Evolutionary conservation across 2,329 filamentous ascomycete genomes (phyloP).

Genomic region (Magnaporthiopsis rhizophila): DNA sequence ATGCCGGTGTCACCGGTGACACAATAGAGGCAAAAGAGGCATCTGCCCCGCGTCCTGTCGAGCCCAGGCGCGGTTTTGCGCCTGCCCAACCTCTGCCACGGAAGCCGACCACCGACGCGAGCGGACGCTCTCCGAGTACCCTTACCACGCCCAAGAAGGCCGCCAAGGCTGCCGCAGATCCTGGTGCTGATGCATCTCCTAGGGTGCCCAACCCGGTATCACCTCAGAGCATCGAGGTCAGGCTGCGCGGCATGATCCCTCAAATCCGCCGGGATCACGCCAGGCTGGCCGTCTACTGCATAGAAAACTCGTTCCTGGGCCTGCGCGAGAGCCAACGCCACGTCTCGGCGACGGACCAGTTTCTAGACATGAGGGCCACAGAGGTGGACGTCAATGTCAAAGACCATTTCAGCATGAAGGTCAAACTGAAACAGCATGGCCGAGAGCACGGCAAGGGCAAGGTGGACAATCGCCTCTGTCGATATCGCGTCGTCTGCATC

Average conservation of each 20-base stretch:
- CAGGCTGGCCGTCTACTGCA: constrained; percentile 34
- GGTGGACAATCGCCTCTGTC: constrained; percentile 34
- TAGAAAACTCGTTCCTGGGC: constrained; percentile 34
- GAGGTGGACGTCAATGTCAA: constrained; percentile 22
- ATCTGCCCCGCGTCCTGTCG: neutral
- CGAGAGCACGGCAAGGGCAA: constrained; percentile 29
- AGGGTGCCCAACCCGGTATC: no score
- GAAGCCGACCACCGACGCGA: neutral
- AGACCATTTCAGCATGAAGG: constrained; percentile 33
- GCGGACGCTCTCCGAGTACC: no score
- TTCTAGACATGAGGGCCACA: constrained; percentile 33
- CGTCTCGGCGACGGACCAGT: constrained; percentile 36
- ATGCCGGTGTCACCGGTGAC: neutral
- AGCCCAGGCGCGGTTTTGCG: neutral
- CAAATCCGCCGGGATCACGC: constrained; percentile 39
- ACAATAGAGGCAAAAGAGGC: neutral
- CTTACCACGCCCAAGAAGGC: neutral
- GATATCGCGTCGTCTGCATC: constrained; percentile 35
- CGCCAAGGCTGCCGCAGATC: no score
- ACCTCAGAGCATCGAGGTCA: constrained; percentile 23
- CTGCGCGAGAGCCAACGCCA: constrained; percentile 28
- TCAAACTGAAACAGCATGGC: constrained; percentile 43
- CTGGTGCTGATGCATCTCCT: neutral
- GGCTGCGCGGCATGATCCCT: constrained; percentile 30
- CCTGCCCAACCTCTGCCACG: neutral